A percentile compares a stretch with the other conserved stretches of the same genome.
Conservation (phyloP, 352 stramenopile species). For the Phytophthora colocasiae region DNA sequence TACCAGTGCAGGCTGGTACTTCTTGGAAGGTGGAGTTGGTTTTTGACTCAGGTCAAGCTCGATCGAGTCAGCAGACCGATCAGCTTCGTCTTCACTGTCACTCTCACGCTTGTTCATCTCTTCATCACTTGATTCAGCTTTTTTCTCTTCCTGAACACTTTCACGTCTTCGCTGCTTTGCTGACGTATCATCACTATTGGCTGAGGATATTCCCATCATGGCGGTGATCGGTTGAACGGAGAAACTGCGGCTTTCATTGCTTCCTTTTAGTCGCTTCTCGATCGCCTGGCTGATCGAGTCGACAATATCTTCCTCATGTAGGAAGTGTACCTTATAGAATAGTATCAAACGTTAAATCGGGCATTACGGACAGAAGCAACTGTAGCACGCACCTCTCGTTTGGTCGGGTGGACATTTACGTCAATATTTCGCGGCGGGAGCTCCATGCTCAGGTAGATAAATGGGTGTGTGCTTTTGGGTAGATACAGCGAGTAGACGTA, state of each 20-base stretch:
- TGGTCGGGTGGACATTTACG: constrained; percentile 99
- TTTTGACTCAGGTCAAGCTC: constrained; percentile 72
- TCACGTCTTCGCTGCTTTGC: constrained; percentile 34
- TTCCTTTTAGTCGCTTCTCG: constrained; percentile 82
- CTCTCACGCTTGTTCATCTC: constrained; percentile 42
- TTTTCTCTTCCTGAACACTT: constrained; percentile 45
- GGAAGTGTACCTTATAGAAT: constrained; percentile 87
- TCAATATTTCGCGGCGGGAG: constrained; percentile 95
- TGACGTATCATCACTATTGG: constrained; percentile 20
- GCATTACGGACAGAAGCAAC: background rate
- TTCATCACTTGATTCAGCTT: constrained; percentile 29
- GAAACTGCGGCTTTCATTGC: constrained; percentile 92
- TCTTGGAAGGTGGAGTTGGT: constrained; percentile 59
- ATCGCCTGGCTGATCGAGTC: constrained; percentile 80
- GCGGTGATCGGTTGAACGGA: constrained; percentile 87
- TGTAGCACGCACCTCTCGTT: constrained; percentile 82
- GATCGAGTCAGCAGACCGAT: constrained; percentile 43
- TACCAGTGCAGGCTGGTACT: constrained; percentile 75
- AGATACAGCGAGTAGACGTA: constrained; percentile 95
- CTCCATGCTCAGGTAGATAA: constrained; percentile 97
- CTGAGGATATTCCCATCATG: constrained; percentile 52
- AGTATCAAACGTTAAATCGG: too few relatives aligned
- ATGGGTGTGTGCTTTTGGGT: constrained; percentile 95
- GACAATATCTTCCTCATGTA: constrained; percentile 96
- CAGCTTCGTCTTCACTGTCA: constrained; percentile 45